phyloP scores from a whole-genome alignment of 345 rosid species.

The Citrus australasica region DNA sequence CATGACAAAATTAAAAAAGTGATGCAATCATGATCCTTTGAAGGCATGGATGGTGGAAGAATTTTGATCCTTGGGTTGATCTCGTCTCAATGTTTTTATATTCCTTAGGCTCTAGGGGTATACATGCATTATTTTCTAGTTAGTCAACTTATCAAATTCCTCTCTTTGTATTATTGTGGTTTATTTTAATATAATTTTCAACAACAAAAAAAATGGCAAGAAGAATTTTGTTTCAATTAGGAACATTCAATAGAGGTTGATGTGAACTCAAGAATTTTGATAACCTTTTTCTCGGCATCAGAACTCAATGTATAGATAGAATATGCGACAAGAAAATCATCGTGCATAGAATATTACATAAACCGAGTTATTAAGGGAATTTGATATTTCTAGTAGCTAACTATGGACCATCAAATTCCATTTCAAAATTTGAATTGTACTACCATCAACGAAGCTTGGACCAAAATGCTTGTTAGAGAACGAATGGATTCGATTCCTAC shows the following conservation, averaged over 20 bases:
- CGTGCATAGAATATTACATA: neutral
- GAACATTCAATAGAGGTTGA: neutral
- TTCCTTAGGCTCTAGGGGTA: neutral
- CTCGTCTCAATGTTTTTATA: neutral
- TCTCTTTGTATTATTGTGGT: neutral
- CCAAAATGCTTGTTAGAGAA: neutral
- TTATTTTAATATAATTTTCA: neutral
- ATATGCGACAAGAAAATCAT: neutral
- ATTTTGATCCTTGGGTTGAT: neutral
- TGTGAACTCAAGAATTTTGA: conserved; percentile 6
- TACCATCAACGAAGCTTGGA: neutral
- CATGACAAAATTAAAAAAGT: neutral
- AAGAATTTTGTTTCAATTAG: neutral
- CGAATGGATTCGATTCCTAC: neutral
- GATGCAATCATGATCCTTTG: neutral
- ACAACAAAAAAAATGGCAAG: neutral
- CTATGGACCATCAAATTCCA: conserved; percentile 13
- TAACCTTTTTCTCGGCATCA: neutral
- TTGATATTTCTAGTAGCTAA: neutral
- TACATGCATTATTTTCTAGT: neutral
- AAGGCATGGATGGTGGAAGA: neutral
- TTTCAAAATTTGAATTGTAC: neutral
- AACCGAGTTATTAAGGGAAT: neutral
- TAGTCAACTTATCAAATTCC: neutral
- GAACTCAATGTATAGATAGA: neutral